These are phyloP conservation scores for Gossypium ekmanianum DNA, from an alignment of 345 rosid genomes.

Conservation along the genomic window DNA sequence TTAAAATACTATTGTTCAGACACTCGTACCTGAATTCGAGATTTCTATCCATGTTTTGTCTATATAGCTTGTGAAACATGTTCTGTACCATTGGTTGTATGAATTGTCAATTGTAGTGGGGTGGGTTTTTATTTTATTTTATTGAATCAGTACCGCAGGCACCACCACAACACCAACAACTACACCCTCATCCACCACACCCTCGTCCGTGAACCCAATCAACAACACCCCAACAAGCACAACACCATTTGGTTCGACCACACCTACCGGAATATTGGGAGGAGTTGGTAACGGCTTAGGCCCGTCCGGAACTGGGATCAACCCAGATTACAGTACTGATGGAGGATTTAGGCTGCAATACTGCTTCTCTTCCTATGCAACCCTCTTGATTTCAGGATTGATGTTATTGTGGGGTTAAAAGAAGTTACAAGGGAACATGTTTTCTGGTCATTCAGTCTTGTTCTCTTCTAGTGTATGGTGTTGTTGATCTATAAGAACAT, in stretches of 20 bases:
- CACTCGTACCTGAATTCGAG: too few relatives aligned
- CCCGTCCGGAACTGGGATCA: conserved; percentile 39
- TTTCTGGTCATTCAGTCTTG: not conserved
- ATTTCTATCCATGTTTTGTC: too few relatives aligned
- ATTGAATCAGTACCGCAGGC: not conserved
- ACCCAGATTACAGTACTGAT: conserved; percentile 33
- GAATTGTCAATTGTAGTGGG: not conserved
- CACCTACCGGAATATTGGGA: conserved; percentile 36
- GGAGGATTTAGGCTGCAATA: conserved; percentile 28
- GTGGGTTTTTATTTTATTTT: not conserved
- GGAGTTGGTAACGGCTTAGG: conserved; percentile 40
- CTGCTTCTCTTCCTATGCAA: not conserved
- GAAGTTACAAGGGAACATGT: not conserved
- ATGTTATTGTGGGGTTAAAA: conserved; percentile 34
- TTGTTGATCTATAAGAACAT: conserved; percentile 22
- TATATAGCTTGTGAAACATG: too few relatives aligned
- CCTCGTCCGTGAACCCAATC: not conserved
- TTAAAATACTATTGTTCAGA: too few relatives aligned
- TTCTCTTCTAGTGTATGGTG: conserved; percentile 22
- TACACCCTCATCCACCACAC: not conserved
- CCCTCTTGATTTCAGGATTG: conserved; percentile 25
- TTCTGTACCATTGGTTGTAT: too few relatives aligned
- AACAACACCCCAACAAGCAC: conserved; percentile 5
- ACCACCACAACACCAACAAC: not conserved
- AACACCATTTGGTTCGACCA: not conserved